Base-by-base conservation (phyloP, 1,284 basidiomycete genomes). In the Mixia osmundae region DNA sequence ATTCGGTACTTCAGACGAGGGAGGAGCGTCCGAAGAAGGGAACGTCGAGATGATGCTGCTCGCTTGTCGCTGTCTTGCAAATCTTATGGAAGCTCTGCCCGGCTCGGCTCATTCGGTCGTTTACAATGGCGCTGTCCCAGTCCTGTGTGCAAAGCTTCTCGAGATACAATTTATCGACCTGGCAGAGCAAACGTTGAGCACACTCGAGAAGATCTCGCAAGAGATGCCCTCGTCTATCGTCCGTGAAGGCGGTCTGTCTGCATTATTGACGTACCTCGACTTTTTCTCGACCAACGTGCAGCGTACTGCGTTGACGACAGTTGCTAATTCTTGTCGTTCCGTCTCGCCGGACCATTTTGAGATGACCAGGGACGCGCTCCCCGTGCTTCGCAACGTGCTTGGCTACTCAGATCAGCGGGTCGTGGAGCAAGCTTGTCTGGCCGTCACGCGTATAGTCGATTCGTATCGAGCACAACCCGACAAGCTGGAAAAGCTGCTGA, bases 231-330 rank as follows among this genome's bases (percentile, higher is more conserved):
- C 76, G 41, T 71, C 83, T 9, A 89, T 94, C 47, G 82, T 91
- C 14, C 72, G 80, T 35, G 85, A 91, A 60, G 80, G 79, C 35
- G 87, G 87, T 26, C 65, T 94, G 14, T 70, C 76, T 16, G 85
- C 85, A 14, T 62, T 94, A 23, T 68, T 94, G 47, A 82, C 79
- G 54, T 91, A 76, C 57, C 71, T 94, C 44, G 85, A 91, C 54
- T 94, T 94, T 61, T 91, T 94, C 60, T 85, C 80, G 9, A 91
- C 85, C 46, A 79, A 83, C 31, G 83, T 91, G 6, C 87, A 94
- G 55, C 69, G 87, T 37, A 91, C 82, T 0, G 87, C 87, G 14
- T 64, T 94, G n/a, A 83, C 87, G 47, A 83, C 85, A 14, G 83
- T 83, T 4, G 76, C 85, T 22, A 91, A 91, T 50, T 94, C 87